Percentiles rank a stretch among this genome's conserved stretches.
Conservation (phyloP, 2,329 filamentous ascomycete genomes). For the Colletotrichum magnum region DNA sequence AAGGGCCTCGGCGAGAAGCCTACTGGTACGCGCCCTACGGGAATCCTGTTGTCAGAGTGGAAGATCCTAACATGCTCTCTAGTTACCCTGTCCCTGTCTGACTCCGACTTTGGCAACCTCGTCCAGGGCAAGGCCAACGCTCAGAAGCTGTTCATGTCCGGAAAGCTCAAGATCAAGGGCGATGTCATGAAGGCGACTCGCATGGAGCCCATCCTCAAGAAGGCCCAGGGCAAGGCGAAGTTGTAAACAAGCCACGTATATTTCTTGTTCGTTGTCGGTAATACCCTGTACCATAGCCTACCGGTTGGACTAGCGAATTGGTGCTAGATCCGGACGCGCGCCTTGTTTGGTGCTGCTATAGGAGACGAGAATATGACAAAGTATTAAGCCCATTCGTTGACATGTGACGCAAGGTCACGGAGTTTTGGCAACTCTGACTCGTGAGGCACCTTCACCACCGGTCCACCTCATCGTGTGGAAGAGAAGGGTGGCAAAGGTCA, state of each 20-base stretch:
- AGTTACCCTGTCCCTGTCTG: conserved; percentile 90
- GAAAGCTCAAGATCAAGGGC: conserved; percentile 98
- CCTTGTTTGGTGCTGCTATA: conserved; percentile 23
- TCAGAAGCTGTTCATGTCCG: conserved; percentile 96
- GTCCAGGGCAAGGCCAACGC: conserved; percentile 92
- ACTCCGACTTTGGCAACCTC: conserved; percentile 88
- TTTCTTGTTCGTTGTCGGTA: conserved; percentile 23
- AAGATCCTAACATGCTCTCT: conserved; percentile 1
- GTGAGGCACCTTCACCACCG: neutral
- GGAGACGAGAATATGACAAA: conserved; percentile 35
- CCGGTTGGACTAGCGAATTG: conserved; percentile 1
- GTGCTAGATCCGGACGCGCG: conserved; percentile 24
- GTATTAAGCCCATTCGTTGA: neutral
- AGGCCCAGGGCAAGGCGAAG: conserved; percentile 88
- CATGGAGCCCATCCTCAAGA: conserved; percentile 93
- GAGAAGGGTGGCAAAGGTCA: neutral
- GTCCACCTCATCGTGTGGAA: no score
- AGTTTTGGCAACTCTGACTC: neutral
- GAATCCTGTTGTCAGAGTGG: neutral
- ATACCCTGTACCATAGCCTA: conserved; percentile 42
- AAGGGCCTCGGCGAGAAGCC: conserved; percentile 86
- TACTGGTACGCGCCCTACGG: conserved; percentile 73
- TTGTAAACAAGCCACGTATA: conserved; percentile 67
- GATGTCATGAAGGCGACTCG: conserved; percentile 99
- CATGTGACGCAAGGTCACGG: neutral